Evolutionary conservation across 1,284 basidiomycete species (phyloP), one percentile per base, ranked within the genome.

Genomic region (Ceratobasidium papillatum): DNA sequence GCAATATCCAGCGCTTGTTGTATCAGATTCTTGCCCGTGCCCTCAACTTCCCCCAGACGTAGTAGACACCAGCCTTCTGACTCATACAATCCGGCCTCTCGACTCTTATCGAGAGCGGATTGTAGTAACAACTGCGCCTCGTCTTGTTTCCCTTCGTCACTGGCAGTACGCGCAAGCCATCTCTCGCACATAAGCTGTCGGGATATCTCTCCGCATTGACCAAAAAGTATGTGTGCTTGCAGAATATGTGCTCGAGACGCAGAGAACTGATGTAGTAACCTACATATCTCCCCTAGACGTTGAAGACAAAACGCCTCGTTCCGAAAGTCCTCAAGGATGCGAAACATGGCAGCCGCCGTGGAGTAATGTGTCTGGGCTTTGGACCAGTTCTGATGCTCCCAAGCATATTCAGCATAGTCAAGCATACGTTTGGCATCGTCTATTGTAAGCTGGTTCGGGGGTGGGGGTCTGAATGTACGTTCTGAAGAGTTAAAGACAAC

Each of bases 11-110:
- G 36, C 12, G 54, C 54, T 22, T 59, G 68, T 8, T 45, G 54
- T 43, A 71, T 61, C 17, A 49, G 34, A 32, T 9, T 9, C 27
- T 25, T 49, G 17, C 49, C 45, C n/a, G 9, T 30, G n/a, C 47
- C 65, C 9, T 61, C 32, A 19, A 69, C 19, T 49, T 71, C 56
- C 12, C 68, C 68, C 4, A 71, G 54, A 49, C 45, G 68, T 25
- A 71, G 30, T 5, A 71, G 68, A 51, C 56, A 71, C 68, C 68
- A 71, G 30, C 68, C 68, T 22, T 71, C 68, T 8, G 68, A 71
- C 25, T 71, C 68, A 12, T 56, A 56, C 27, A 71, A 8, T 17
- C 68, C 56, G 14, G 68, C 43, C 30, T 22, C n/a, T n/a, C 68
- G 68, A 22, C 68, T 71, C n/a, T 30, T 71, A n/a, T 58, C 68